phyloP scores from a whole-genome alignment of 2,329 filamentous ascomycete genomes.

The Xylaria sp. region DNA sequence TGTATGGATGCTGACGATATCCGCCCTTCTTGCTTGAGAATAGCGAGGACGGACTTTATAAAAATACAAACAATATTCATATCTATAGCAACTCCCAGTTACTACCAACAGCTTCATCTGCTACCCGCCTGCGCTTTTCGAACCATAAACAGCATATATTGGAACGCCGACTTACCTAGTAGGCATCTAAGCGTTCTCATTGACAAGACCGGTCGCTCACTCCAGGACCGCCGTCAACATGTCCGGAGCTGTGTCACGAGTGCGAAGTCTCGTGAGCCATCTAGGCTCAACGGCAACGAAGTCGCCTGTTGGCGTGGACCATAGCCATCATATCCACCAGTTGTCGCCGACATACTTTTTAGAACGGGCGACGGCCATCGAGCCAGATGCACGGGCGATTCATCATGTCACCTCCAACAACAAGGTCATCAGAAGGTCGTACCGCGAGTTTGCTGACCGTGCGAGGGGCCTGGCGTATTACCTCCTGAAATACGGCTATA shows the following conservation, averaged over 20 bases:
- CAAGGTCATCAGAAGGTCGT: constrained; percentile 73
- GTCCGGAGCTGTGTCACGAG: constrained; percentile 65
- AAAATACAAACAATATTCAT: no score
- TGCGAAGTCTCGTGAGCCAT: constrained; percentile 60
- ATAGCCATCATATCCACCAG: constrained; percentile 68
- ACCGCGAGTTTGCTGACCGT: constrained; percentile 81
- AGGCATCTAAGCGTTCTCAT: neutral
- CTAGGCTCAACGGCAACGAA: constrained; percentile 41
- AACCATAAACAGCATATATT: neutral
- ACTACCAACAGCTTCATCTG: no score
- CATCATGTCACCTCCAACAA: constrained; percentile 83
- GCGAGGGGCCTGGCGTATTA: constrained; percentile 88
- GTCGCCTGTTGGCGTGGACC: constrained; percentile 45
- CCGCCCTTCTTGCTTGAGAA: no score
- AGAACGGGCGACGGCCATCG: constrained; percentile 82
- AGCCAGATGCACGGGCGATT: constrained; percentile 83
- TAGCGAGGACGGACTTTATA: no score
- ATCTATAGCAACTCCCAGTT: no score
- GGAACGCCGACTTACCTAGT: neutral
- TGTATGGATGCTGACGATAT: no score
- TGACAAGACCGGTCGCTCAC: neutral
- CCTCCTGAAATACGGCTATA: constrained; percentile 71
- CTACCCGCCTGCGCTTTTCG: neutral
- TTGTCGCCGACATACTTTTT: constrained; percentile 88
- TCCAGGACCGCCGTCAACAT: constrained; percentile 42